Evolutionary conservation across 1,139 yeast genomes (phyloP), one percentile per base, ranked within the genome.

Genomic region (Candida albicans): DNA sequence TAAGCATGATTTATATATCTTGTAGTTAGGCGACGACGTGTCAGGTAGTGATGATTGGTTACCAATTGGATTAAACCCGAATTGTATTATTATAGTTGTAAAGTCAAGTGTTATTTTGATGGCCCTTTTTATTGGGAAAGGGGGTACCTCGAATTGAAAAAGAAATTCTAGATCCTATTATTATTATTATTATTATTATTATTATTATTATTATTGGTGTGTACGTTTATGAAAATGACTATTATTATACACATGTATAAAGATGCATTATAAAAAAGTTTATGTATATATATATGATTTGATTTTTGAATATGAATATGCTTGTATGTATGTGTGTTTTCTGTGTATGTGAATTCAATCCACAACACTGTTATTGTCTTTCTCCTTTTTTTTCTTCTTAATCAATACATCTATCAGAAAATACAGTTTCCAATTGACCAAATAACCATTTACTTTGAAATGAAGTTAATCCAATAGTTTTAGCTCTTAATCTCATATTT

Each of bases 401-500:
- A 55, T 74, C 79, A 49, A 73, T 73, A 58, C 79, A 73, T 52
- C 59, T 61, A 40, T 59, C 58, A 24, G 70, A 55, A 49, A 65
- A 68, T 31, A 73, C 62, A 37, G 61, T 59, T 47, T 78, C 83
- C 44, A 81, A 62, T 49, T 75, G 79, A 41, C 64, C 62, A 60
- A 81, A 81, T 46, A 82, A 68, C 86, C 87, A 82, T 51, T 75
- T 72, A 52, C 84, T 79, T 50, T 79, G 82, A 60, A 73, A 79
- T 43, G 81, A 73, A 9, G 75, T 70, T 38, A 84, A 73, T 1
- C 81, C 82, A 37, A 79, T 74, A 10, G 82, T 72, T 54, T 80
- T 77, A 2, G 89, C 84, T 52, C 87, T 75, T 38, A 81, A 63
- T 50, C 86, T 68, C 87, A 85, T 82, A 51, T 82, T 84, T 45